These are phyloP conservation scores for Colletotrichum cereale DNA, from an alignment of 2,329 filamentous ascomycete species.

Conservation along the genomic window DNA sequence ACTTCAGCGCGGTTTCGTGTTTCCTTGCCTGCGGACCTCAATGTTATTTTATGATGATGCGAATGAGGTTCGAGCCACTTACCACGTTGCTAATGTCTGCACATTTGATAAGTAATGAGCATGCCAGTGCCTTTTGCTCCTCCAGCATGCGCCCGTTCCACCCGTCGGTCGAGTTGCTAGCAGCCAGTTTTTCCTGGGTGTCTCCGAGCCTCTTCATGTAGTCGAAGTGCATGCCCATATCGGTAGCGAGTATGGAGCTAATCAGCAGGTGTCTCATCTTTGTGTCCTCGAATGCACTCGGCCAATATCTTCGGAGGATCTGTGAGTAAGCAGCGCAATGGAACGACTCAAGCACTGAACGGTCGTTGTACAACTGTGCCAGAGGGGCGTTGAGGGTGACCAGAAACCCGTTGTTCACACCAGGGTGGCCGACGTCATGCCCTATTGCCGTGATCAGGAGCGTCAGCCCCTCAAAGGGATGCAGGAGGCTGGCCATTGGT, in stretches of 20 bases:
- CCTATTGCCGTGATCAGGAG: conserved; percentile 96
- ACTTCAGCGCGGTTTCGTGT: conserved; percentile 84
- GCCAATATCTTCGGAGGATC: conserved; percentile 94
- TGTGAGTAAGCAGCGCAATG: conserved; percentile 98
- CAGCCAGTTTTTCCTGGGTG: conserved; percentile 81
- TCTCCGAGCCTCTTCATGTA: conserved; percentile 93
- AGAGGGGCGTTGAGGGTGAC: conserved; percentile 92
- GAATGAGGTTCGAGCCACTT: conserved; percentile 56
- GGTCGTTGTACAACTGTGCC: conserved; percentile 96
- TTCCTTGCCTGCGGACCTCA: conserved; percentile 75
- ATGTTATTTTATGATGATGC: conserved; percentile 41
- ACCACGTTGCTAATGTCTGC: conserved; percentile 99
- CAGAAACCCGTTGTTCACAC: conserved; percentile 97
- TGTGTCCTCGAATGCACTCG: conserved; percentile 80
- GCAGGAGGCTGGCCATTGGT: conserved; percentile 80
- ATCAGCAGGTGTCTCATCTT: conserved; percentile 93
- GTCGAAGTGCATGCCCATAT: conserved; percentile 97
- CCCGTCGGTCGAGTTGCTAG: conserved; percentile 73
- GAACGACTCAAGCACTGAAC: conserved; percentile 95
- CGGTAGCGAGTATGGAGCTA: conserved; percentile 95
- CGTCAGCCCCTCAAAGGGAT: conserved; percentile 88
- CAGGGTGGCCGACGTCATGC: conserved; percentile 96
- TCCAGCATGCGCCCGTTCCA: conserved; percentile 84
- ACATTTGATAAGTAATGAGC: conserved; percentile 95
- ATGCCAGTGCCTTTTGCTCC: conserved; percentile 83